Conservation (phyloP, 306 rosid genomes). For the Glycyrrhiza uralensis region DNA sequence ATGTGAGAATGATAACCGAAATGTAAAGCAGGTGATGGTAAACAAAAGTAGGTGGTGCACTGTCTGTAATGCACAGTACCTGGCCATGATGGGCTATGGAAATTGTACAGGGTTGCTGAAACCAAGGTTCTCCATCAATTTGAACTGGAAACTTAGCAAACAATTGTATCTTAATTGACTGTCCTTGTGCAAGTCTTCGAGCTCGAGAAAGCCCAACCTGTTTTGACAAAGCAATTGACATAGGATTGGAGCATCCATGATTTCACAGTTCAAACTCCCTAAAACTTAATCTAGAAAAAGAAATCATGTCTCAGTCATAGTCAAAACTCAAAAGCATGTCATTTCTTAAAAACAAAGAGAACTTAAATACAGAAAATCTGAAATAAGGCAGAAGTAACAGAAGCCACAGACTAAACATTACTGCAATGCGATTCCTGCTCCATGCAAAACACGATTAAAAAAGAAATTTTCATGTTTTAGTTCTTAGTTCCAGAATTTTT, state of each 20-base stretch:
- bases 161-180: constrained; percentile 76
- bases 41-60: neutral
- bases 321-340: constrained; percentile 20
- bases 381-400: neutral
- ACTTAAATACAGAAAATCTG: neutral
- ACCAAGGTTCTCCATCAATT: constrained; percentile 99
- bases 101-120: constrained; percentile 73
- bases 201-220: constrained; percentile 99
- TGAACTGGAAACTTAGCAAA: constrained; percentile 86
- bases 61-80: constrained; percentile 41
- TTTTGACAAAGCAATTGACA: constrained; percentile 23
- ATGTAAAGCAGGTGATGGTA: neutral
- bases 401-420: constrained; percentile 1
- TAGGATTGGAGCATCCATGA: constrained; percentile 10
- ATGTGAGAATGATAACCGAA: neutral
- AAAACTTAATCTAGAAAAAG: constrained; percentile 10
- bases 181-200: constrained; percentile 96
- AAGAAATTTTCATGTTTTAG: neutral
- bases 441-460: neutral
- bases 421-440: constrained; percentile 2
- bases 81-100: constrained; percentile 88
- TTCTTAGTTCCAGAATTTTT: neutral
- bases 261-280: constrained; percentile 23
- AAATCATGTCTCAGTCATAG: neutral
- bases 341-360: neutral